Conservation (phyloP, 768 basidiomycete species). For the Mycena vulgaris region DNA sequence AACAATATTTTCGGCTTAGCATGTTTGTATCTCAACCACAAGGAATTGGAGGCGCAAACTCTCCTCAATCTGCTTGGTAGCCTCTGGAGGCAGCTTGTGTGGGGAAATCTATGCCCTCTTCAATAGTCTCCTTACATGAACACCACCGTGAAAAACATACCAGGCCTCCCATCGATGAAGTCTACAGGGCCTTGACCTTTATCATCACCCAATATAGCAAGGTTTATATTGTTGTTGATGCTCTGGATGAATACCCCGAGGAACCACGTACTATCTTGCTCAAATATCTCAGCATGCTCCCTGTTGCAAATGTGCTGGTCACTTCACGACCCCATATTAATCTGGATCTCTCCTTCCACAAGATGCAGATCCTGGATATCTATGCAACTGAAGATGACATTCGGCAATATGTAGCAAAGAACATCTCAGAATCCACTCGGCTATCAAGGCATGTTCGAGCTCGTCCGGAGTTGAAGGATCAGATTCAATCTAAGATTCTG, state of each 20-base stretch:
- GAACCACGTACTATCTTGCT: neutral
- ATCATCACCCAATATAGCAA: neutral
- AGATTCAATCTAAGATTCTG: neutral
- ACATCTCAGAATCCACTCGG: slow-evolving; percentile 4
- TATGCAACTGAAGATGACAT: slow-evolving; percentile 1
- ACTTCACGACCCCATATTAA: slow-evolving; percentile 22
- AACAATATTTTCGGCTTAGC: neutral
- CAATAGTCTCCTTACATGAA: too few species aligned
- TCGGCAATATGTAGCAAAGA: neutral
- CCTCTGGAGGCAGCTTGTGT: neutral
- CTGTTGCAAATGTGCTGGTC: slow-evolving; percentile 12
- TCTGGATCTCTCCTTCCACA: neutral
- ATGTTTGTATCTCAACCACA: neutral
- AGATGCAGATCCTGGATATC: neutral
- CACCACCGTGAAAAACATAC: too few species aligned
- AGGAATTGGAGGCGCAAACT: neutral
- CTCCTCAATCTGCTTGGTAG: neutral
- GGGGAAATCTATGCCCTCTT: neutral
- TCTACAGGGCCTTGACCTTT: too few species aligned
- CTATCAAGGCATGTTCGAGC: neutral
- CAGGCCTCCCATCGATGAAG: too few species aligned
- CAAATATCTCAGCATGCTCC: neutral
- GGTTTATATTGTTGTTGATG: slow-evolving; percentile 22
- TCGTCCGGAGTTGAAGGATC: neutral
- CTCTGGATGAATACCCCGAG: slow-evolving; percentile 27